Evolutionary conservation across 371 early-diverging fungal species (phyloP), one percentile per base, ranked within the genome.

Genomic region (Rhizopus microsporus): DNA sequence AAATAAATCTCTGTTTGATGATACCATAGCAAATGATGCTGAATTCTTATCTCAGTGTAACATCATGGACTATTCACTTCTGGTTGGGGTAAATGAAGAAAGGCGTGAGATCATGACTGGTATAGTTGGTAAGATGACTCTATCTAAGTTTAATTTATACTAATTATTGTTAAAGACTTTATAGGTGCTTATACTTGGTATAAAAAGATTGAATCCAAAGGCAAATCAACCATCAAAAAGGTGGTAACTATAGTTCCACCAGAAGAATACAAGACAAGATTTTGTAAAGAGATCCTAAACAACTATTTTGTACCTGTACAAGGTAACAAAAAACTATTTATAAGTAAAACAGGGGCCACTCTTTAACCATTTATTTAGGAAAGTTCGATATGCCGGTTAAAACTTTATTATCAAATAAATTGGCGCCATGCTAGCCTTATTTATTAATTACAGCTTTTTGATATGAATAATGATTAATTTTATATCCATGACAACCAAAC

Each of bases 171-270:
- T 15, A 13, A 51, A 87, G 96, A 96, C 70, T 96, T 92, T 65
- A 95, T 96, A 69, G 88, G 96, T 15, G 88, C 96, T 0, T 97
- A 88, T 63, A 97, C 96, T 0, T 96, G 94, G 94, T 93, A 93
- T 77, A 97, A 96, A 73, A 86, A 88, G 59, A 77, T 97, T 9
- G 97, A 97, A 73, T 89, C 85, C 56, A 92, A 85, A 75, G 92
- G 94, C 51, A 97, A 96, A 78, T 91, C 93, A 6, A 88, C 93
- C 1, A 81, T 90, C 57, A 69, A 87, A 67, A 52, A 88, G 79
- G 77, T 91, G 76, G 94, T 94, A 9, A 97, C 97, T 1, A 91
- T 97, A 32, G 73, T 95, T 16, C 90, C 94, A 10, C 97, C 97
- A 7, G 83, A 88, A 49, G 90, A 92, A 69, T 97, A 97, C 75